Evolutionary conservation across 2,329 filamentous ascomycete species (phyloP), one percentile per base, ranked within the genome.

Genomic region (Podosphaera fusca): DNA sequence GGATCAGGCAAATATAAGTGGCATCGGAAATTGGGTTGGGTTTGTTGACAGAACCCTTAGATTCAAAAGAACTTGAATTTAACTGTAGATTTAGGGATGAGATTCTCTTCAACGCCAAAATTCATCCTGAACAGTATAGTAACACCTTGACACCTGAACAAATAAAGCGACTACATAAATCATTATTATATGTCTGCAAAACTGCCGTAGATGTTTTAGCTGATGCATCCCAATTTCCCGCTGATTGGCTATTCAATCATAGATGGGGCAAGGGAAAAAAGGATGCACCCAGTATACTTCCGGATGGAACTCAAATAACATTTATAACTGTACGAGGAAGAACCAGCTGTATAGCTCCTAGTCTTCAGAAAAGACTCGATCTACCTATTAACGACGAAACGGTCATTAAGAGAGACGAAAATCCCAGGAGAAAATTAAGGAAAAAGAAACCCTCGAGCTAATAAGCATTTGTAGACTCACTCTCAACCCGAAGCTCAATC

Each of bases 11-110:
- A 85, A 85, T 67, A 85, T 96, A 60, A 92, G 85, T 64, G 92
- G 92, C 6, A 86, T 98, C 60, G 92, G 92, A 0, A 96, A 96
- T 67, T 98, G 90, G 90, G 90, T 98, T 56, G 88, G 84, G 71
- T 79, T 69, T 61, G 74, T 67, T 12, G 56, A 35, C 21, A 14
- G 9, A 4, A 29, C 46, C 33, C 45, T 31, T 33, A 21, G 14
- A 9, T 21, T 34, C 12, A 3, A 38, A 10, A 10, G 7, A 36
- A 3, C 47, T 47, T 12, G n/a, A 10, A 51, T 29, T 30, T 55
- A 56, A 55, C 57, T 38, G 55, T 14, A 33, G 53, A 12, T 30
- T 64, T 55, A 76, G 77, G 0, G 92, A 98, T 66, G 92, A 98
- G 68, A 82, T 95, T 5, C 73, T 98, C 55, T 98, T 89, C 65